Evolutionary conservation across 495 filamentous ascomycete genomes (phyloP).

Genomic region (Haplographium delicatum): DNA sequence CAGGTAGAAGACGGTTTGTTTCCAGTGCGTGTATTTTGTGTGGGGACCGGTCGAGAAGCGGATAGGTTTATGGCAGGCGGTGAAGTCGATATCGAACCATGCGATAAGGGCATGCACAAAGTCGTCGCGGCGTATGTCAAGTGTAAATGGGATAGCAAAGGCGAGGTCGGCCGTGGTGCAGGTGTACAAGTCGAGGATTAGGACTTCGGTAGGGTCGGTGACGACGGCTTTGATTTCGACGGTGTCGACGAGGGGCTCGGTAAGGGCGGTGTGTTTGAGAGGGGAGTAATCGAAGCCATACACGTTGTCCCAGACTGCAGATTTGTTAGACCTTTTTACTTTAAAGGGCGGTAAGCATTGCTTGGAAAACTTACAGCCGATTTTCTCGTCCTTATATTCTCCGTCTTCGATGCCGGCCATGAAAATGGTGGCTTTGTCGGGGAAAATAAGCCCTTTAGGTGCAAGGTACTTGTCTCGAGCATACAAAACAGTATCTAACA

Average conservation of each 20-base stretch:
- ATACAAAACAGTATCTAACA: slow-evolving; percentile 90
- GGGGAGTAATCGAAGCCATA: slow-evolving; percentile 75
- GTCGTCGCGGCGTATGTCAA: slow-evolving; percentile 72
- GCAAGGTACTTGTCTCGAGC: slow-evolving; percentile 80
- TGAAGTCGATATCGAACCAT: slow-evolving; percentile 99
- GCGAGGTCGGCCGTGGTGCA: slow-evolving; percentile 59
- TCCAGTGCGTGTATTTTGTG: slow-evolving; percentile 92
- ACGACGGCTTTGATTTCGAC: slow-evolving; percentile 70
- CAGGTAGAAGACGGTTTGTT: slow-evolving; percentile 90
- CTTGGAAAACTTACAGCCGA: slow-evolving; percentile 45
- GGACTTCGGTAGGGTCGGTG: slow-evolving; percentile 62
- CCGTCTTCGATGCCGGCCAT: slow-evolving; percentile 82
- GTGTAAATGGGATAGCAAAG: slow-evolving; percentile 59
- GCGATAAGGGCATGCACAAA: slow-evolving; percentile 93
- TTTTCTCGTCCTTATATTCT: slow-evolving; percentile 74
- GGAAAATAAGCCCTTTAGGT: slow-evolving; percentile 78
- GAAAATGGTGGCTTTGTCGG: slow-evolving; percentile 81
- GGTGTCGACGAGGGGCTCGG: slow-evolving; percentile 66
- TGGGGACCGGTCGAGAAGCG: slow-evolving; percentile 83
- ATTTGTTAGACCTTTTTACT: background rate
- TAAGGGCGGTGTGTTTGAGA: slow-evolving; percentile 63
- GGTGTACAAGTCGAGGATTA: slow-evolving; percentile 69
- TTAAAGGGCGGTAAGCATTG: slow-evolving; percentile 9
- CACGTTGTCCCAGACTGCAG: slow-evolving; percentile 71
- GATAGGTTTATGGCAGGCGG: slow-evolving; percentile 84